Evolutionary conservation across 768 basidiomycete species (phyloP).

Genomic region (Suillus brevipes): DNA sequence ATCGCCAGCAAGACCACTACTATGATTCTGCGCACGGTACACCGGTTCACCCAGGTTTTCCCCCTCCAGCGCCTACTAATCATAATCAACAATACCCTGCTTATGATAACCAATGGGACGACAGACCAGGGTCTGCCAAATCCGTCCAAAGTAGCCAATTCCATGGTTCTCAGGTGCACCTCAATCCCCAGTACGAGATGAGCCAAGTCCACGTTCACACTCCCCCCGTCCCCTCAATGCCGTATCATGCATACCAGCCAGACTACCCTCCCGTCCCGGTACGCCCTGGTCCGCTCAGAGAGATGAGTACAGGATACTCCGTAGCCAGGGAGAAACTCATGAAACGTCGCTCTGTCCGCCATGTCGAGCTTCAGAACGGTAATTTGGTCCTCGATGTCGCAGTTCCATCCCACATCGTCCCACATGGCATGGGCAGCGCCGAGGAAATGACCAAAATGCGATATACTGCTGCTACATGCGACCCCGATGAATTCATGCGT

Average conservation of each 20-base stretch:
- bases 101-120: slow-evolving; percentile 46
- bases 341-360: slow-evolving; percentile 75
- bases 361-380: slow-evolving; percentile 78
- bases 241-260: slow-evolving; percentile 40
- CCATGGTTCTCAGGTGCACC: slow-evolving; percentile 71
- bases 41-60: slow-evolving; percentile 37
- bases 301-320: slow-evolving; percentile 58
- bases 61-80: slow-evolving; percentile 26
- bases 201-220: slow-evolving; percentile 42
- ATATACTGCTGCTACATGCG: slow-evolving; percentile 87
- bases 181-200: slow-evolving; percentile 63
- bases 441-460: slow-evolving; percentile 85
- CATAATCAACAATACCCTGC: slow-evolving; percentile 45
- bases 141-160: slow-evolving; percentile 62
- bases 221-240: slow-evolving; percentile 58
- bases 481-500: slow-evolving; percentile 84
- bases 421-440: slow-evolving; percentile 55
- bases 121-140: slow-evolving; percentile 45
- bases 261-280: slow-evolving; percentile 64
- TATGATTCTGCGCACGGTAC: slow-evolving; percentile 27
- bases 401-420: slow-evolving; percentile 77
- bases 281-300: slow-evolving; percentile 48
- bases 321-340: slow-evolving; percentile 76
- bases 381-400: slow-evolving; percentile 84
- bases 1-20: slow-evolving; percentile 55